Evolutionary conservation across 2,329 filamentous ascomycete genomes (phyloP).

Genomic region (Calonectria fujianensis): DNA sequence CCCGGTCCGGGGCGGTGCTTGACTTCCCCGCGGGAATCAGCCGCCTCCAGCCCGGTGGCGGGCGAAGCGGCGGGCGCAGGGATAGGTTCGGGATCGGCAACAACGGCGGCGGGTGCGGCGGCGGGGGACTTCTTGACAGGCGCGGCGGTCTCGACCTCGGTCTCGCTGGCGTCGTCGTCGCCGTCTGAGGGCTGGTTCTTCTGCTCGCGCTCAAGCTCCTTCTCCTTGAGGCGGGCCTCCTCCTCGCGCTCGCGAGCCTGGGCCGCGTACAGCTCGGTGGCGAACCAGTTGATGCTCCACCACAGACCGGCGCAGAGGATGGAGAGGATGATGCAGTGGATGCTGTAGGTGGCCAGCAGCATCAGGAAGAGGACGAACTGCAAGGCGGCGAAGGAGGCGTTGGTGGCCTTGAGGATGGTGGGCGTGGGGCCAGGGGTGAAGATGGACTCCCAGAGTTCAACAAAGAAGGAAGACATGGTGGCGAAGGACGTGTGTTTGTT

Average conservation of each 20-base stretch:
- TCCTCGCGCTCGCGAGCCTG: conserved; percentile 65
- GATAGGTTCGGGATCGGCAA: conserved; percentile 33
- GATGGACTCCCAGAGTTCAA: conserved; percentile 91
- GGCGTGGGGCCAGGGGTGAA: conserved; percentile 95
- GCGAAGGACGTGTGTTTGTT: conserved; percentile 19
- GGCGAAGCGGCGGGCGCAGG: conserved; percentile 45
- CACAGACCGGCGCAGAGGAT: conserved; percentile 87
- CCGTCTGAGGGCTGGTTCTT: conserved; percentile 48
- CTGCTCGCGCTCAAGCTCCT: conserved; percentile 51
- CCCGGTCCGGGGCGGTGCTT: conserved; percentile 68
- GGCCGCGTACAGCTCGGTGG: conserved; percentile 74
- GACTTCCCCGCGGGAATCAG: conserved; percentile 66
- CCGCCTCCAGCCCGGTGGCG: conserved; percentile 65
- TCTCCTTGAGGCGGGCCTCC: conserved; percentile 59
- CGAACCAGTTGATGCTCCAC: conserved; percentile 99
- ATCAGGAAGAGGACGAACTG: conserved; percentile 86
- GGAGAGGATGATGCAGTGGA: conserved; percentile 92
- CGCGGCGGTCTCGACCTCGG: conserved; percentile 65
- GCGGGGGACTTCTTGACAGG: conserved; percentile 43
- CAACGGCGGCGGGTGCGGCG: conserved; percentile 26
- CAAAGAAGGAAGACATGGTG: conserved; percentile 77
- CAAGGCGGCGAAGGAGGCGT: conserved; percentile 89
- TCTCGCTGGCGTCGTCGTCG: conserved; percentile 57
- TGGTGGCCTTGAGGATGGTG: conserved; percentile 91
- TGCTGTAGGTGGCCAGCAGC: conserved; percentile 86